phyloP scores from a whole-genome alignment of 1,139 yeast species.

The Yamadazyma oceani region DNA sequence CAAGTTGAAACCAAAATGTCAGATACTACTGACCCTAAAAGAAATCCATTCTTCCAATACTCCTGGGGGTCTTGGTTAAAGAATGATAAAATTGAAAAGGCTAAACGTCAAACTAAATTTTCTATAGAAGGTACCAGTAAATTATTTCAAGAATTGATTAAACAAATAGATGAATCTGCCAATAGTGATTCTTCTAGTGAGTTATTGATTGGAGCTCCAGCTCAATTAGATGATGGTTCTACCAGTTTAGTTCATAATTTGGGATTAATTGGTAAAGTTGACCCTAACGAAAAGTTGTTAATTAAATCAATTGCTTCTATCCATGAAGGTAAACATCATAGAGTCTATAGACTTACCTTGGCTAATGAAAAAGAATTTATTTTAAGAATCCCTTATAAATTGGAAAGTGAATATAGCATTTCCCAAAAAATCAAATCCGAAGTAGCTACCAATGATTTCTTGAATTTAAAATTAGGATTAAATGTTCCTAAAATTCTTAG shows the following conservation, averaged over 20 bases:
- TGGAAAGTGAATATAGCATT: conserved; percentile 63
- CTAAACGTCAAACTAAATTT: conserved; percentile 76
- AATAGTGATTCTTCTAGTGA: conserved; percentile 26
- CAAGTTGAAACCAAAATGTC: conserved; percentile 52
- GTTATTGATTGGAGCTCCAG: conserved; percentile 34
- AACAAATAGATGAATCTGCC: conserved; percentile 16
- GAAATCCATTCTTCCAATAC: conserved; percentile 78
- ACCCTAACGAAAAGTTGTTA: conserved; percentile 36
- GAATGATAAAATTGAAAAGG: conserved; percentile 72
- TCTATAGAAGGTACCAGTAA: conserved; percentile 72
- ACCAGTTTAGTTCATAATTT: conserved; percentile 48
- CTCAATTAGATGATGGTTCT: conserved; percentile 40
- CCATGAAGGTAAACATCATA: conserved; percentile 93
- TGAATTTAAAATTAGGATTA: conserved; percentile 50
- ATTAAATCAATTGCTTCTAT: conserved; percentile 77
- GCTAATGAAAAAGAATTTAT: conserved; percentile 63
- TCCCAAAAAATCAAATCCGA: conserved; percentile 76
- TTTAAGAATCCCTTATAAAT: conserved; percentile 81
- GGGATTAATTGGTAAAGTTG: conserved; percentile 41
- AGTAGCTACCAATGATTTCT: conserved; percentile 89
- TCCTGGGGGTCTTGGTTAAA: conserved; percentile 95
- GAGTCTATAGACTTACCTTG: conserved; percentile 72
- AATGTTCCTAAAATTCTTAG: conserved; percentile 75
- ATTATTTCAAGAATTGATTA: conserved; percentile 42
- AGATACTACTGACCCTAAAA: conserved; percentile 65